Conservation (phyloP, 805 yeast genomes). For the Yamadazyma sp. region DNA sequence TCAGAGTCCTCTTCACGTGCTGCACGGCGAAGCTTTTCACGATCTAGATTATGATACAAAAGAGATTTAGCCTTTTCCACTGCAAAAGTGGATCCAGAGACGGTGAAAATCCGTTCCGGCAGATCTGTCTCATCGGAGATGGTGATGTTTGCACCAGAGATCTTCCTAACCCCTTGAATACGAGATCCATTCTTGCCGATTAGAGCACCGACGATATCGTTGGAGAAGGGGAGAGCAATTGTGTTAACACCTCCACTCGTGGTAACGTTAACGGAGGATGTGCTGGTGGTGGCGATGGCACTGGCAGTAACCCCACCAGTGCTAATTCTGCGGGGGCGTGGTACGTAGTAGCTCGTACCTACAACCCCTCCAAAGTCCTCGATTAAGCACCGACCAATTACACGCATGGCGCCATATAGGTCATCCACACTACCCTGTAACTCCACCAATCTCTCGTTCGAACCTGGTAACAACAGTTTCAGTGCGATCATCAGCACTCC, state of each 20-base stretch:
- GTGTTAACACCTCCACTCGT: slow-evolving; percentile 17
- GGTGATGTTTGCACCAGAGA: slow-evolving; percentile 74
- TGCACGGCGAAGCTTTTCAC: slow-evolving; percentile 40
- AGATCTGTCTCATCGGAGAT: slow-evolving; percentile 69
- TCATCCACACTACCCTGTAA: slow-evolving; percentile 74
- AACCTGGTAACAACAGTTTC: slow-evolving; percentile 75
- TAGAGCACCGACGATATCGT: slow-evolving; percentile 83
- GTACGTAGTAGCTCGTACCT: slow-evolving; percentile 64
- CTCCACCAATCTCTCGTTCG: slow-evolving; percentile 85
- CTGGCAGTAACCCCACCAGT: slow-evolving; percentile 1
- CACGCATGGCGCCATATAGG: slow-evolving; percentile 55
- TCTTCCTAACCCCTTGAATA: slow-evolving; percentile 80
- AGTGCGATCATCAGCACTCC: slow-evolving; percentile 84
- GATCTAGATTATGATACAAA: slow-evolving; percentile 57
- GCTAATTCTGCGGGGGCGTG: slow-evolving; percentile 20
- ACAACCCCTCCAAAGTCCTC: slow-evolving; percentile 71
- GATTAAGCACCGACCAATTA: slow-evolving; percentile 67
- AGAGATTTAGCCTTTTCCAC: slow-evolving; percentile 59
- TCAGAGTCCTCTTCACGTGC: slow-evolving; percentile 3
- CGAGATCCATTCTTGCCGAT: slow-evolving; percentile 85
- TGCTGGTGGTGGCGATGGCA: neutral
- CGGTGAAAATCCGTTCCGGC: slow-evolving; percentile 67
- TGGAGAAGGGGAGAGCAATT: slow-evolving; percentile 60
- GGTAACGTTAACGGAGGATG: slow-evolving; percentile 2
- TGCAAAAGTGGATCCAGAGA: slow-evolving; percentile 57